Base-by-base conservation (phyloP, 75 land plant genomes). In the Pinus albicaulis region DNA sequence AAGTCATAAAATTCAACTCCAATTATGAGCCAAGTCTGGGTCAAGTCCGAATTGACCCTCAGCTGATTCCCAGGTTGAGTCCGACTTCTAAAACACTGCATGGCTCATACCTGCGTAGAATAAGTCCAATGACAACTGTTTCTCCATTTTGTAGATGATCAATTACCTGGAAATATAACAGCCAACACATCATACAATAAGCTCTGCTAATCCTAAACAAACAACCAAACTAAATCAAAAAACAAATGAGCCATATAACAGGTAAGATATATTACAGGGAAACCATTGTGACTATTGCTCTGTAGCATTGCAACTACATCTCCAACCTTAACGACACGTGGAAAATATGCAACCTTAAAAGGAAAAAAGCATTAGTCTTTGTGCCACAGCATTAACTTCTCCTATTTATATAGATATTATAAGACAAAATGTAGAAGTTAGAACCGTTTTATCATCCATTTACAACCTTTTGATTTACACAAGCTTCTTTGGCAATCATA, bases 281-380 rank as follows among this genome's bases (percentile, higher is more conserved):
- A 95, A 10, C 99, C 99, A 86, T 98, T 96, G 59, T 95, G 99
- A 76, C 83, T 85, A 83, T 83, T 92, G 84, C 90, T 93, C 59
- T 84, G 86, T 66, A 98, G 73, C 74, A 91, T 83, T 59, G 92
- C 82, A 28, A 93, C 92, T 59, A 95, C 77, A 61, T 95, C 91
- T 6, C 84, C 88, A 73, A 98, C 98, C 82, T 98, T 91, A 5
- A 88, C 86, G 73, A 98, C 81, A 58, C 95, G 95, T 53, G 96
- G 77, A 38, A 98, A 89, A 81, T 73, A 84, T 44, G 87, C 90
- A 71, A 95, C 96, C 99, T 98, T 76, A 59, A 82, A 23, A 20
- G 23, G 38, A 41, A 59, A 22, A 16, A 7, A 22, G 17, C 15
- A 55, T 52, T 20, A 65, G 41, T 65, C 23, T 55, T 48, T 78